Percentiles rank a stretch among this genome's conserved stretches.
Evolutionary conservation across 805 yeast species (phyloP).

Genomic region (Priceomyces haplophilus): DNA sequence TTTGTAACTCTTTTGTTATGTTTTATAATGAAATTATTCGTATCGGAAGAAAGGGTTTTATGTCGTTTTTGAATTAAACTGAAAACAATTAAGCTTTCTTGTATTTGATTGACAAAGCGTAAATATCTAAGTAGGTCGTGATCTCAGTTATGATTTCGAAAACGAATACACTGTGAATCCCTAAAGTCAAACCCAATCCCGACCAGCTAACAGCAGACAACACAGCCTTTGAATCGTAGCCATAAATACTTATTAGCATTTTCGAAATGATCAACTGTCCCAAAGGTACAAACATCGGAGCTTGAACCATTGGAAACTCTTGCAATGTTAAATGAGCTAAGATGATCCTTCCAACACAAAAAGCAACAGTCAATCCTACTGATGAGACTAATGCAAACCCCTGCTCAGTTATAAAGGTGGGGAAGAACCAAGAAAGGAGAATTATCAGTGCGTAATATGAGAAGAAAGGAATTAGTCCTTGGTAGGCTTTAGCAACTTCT

Average conservation of each 20-base stretch:
- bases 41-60: constrained; percentile 9
- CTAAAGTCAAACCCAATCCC: constrained; percentile 65
- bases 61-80: neutral
- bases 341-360: constrained; percentile 87
- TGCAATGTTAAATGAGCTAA: constrained; percentile 81
- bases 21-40: constrained; percentile 17
- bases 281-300: constrained; percentile 67
- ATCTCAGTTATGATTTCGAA: constrained; percentile 76
- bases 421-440: constrained; percentile 46
- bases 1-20: neutral
- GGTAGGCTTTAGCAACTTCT: constrained; percentile 40
- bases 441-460: constrained; percentile 50
- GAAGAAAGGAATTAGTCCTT: constrained; percentile 68
- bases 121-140: constrained; percentile 77
- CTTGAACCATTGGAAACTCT: constrained; percentile 67
- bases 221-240: constrained; percentile 39
- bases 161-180: constrained; percentile 69
- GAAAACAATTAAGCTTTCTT: constrained; percentile 44
- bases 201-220: constrained; percentile 56
- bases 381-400: constrained; percentile 61
- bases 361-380: constrained; percentile 75
- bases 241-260: constrained; percentile 34
- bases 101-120: constrained; percentile 80
- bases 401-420: constrained; percentile 45
- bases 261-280: constrained; percentile 41